Conservation (phyloP, 2,329 filamentous ascomycete genomes). For the Epichloe bromicola region DNA sequence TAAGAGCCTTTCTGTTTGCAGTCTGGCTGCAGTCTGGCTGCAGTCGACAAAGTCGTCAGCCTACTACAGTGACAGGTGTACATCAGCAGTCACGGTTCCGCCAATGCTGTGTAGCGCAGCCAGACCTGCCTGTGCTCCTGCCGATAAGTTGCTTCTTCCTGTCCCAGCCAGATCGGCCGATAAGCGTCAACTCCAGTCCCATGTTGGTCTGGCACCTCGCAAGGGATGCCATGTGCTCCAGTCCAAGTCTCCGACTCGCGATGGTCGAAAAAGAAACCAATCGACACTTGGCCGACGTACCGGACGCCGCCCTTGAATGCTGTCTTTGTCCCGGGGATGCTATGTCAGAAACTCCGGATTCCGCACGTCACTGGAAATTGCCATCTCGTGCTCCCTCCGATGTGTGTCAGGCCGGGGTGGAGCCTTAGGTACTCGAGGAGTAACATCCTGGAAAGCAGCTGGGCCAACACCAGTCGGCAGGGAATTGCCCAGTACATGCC, state of each 20-base stretch:
- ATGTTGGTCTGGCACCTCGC: no score
- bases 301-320: neutral
- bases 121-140: neutral
- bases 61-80: no score
- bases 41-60: no score
- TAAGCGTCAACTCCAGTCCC: neutral
- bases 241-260: no score
- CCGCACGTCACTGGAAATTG: neutral
- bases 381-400: neutral
- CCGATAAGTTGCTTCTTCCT: neutral
- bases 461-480: no score
- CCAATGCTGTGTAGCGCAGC: no score
- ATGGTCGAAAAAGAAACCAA: neutral
- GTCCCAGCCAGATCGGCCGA: neutral
- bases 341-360: no score
- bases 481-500: neutral
- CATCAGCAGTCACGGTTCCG: neutral
- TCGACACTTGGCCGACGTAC: neutral
- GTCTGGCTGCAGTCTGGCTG: no score
- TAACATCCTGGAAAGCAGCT: no score
- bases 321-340: no score
- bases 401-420: neutral
- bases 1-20: no score
- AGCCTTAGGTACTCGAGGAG: neutral
- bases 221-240: no score